Evolutionary conservation across 2,329 filamentous ascomycete genomes (phyloP).

Genomic region (Calonectria henricotiae): DNA sequence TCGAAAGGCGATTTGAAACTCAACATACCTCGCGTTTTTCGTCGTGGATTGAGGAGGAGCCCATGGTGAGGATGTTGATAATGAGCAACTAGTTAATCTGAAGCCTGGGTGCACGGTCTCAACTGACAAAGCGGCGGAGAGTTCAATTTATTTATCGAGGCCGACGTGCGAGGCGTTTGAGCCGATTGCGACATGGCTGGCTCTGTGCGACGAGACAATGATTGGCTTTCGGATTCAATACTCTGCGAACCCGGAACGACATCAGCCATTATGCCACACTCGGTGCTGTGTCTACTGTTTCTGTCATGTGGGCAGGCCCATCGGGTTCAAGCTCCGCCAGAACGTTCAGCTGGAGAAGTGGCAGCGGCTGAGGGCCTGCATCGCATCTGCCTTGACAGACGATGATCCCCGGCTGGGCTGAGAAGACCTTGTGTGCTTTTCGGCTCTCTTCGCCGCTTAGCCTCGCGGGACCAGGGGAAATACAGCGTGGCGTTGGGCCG

Average conservation of each 20-base stretch:
- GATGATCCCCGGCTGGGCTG: background rate
- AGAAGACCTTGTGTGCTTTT: background rate
- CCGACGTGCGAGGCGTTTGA: background rate
- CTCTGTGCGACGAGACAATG: background rate
- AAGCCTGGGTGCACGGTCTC: background rate
- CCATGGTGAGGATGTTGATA: conserved; percentile 8
- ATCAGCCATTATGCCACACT: conserved; percentile 11
- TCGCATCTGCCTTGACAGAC: background rate
- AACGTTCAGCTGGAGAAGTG: background rate
- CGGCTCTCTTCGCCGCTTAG: conserved; percentile 4
- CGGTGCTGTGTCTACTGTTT: background rate
- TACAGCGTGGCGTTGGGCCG: background rate
- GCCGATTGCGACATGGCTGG: background rate
- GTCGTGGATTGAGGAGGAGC: conserved; percentile 11
- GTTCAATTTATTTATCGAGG: conserved; percentile 12
- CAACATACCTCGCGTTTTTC: background rate
- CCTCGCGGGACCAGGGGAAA: background rate
- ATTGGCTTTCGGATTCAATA: conserved; percentile 4
- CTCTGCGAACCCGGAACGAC: background rate
- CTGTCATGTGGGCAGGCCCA: background rate
- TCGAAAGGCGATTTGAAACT: background rate
- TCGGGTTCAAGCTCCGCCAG: conserved; percentile 2
- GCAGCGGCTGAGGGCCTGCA: background rate
- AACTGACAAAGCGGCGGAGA: background rate
- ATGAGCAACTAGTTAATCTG: background rate